Evolutionary conservation across 2,329 filamentous ascomycete species (phyloP).

Genomic region (Phyllosticta citrichinensis): DNA sequence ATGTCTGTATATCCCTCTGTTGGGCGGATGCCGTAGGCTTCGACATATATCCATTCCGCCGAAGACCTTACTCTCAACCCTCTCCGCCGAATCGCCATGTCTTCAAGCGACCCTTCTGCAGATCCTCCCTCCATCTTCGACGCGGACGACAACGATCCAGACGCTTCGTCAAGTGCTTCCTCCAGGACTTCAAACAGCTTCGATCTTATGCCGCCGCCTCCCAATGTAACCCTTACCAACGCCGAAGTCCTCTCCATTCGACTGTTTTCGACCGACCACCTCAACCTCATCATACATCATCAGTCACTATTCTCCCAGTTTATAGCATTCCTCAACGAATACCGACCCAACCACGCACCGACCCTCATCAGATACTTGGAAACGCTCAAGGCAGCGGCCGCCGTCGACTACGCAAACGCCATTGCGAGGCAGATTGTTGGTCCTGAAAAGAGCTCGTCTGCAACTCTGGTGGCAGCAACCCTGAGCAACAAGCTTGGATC

Average conservation of each 20-base stretch:
- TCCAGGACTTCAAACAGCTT: constrained; percentile 10
- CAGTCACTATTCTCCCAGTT: constrained; percentile 52
- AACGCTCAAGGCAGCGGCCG: constrained; percentile 56
- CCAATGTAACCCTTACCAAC: constrained; percentile 15
- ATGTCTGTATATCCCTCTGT: constrained; percentile 4
- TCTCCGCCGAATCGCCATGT: background rate
- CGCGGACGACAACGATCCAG: background rate
- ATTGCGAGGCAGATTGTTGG: constrained; percentile 40
- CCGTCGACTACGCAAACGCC: constrained; percentile 59
- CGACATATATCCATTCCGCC: background rate
- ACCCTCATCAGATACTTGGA: constrained; percentile 60
- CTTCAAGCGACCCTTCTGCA: constrained; percentile 3
- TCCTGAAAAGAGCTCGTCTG: constrained; percentile 37
- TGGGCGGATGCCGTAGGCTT: background rate
- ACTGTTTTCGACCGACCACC: constrained; percentile 54
- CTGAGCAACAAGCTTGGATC: constrained; percentile 47
- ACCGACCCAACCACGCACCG: constrained; percentile 50
- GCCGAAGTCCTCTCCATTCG: constrained; percentile 49
- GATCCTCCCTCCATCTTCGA: constrained; percentile 7
- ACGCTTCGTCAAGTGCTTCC: constrained; percentile 1
- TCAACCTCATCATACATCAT: constrained; percentile 53
- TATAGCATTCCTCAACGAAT: constrained; percentile 50
- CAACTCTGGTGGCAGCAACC: constrained; percentile 27
- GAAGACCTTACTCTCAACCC: background rate
- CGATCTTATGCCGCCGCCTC: constrained; percentile 19